phyloP scores from a whole-genome alignment of 176 grass and related monocot genomes.

The Phragmites australis region DNA sequence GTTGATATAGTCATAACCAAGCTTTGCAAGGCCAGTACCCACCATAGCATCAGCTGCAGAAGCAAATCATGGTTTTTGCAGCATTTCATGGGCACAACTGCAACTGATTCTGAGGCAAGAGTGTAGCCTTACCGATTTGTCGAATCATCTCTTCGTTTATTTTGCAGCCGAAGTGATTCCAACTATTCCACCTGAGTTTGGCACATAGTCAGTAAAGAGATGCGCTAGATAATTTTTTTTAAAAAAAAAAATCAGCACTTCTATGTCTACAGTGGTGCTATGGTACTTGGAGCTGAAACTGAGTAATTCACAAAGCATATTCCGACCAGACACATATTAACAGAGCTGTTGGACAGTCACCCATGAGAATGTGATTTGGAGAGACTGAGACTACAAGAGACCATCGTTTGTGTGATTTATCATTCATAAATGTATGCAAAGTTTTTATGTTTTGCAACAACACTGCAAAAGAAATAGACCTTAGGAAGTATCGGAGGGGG shows the following conservation, averaged over 20 bases:
- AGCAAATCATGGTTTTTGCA: not conserved
- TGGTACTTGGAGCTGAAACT: not conserved
- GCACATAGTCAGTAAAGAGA: not conserved
- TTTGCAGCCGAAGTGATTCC: slow-evolving; percentile 46
- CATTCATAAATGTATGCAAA: not conserved
- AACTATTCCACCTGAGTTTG: slow-evolving; percentile 55
- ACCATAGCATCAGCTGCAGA: slow-evolving; percentile 57
- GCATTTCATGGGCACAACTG: not conserved
- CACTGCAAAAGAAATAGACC: not conserved
- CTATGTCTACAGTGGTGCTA: not conserved
- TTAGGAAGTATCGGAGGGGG: not conserved
- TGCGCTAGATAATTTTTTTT: not conserved
- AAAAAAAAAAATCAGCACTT: not conserved
- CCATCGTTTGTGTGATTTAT: too few relatives aligned
- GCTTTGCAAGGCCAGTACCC: slow-evolving; percentile 43
- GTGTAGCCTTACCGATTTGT: slow-evolving; percentile 20
- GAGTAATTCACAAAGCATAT: not conserved
- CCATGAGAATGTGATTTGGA: too few relatives aligned
- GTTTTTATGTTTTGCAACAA: not conserved
- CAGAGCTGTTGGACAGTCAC: too few relatives aligned
- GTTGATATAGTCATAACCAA: slow-evolving; percentile 51
- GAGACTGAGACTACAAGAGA: too few relatives aligned
- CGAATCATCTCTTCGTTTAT: slow-evolving; percentile 41
- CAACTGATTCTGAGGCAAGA: not conserved
- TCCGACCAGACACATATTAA: not conserved